A percentile compares a stretch with the other conserved stretches of the same genome.
These are phyloP conservation scores for Aspergillus coremiiformis DNA, from an alignment of 495 filamentous ascomycete species.

Conservation along the genomic window DNA sequence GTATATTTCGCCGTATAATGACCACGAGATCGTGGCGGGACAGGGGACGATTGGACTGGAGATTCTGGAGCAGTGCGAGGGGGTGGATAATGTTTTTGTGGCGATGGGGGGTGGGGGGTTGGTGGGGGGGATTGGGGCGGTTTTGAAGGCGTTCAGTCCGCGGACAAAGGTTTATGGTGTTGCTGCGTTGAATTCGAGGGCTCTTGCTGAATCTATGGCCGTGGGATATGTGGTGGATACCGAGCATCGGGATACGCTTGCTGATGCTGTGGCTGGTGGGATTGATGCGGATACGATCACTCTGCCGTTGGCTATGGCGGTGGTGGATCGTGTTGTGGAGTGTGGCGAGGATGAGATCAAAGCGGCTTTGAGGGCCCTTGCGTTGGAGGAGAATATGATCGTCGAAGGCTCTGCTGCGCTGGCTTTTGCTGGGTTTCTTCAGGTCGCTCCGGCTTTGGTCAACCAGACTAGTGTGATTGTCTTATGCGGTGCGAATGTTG, in stretches of 20 bases:
- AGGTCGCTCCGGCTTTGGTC: not conserved
- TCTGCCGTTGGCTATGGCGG: not conserved
- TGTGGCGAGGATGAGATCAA: not conserved
- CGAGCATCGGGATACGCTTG: not conserved
- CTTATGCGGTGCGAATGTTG: not conserved
- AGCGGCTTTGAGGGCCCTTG: not conserved
- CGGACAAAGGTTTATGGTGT: not conserved
- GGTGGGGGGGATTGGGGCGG: conserved; percentile 1
- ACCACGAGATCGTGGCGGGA: not conserved
- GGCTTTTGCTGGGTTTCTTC: not conserved
- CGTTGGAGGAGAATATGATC: conserved; percentile 1
- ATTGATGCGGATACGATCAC: conserved; percentile 1
- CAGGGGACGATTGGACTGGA: conserved; percentile 1
- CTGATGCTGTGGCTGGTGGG: not conserved
- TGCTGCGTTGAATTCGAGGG: not conserved
- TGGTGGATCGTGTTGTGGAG: conserved; percentile 1
- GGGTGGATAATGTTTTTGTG: conserved; percentile 4
- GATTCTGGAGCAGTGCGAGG: conserved; percentile 1
- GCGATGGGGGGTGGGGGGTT: conserved; percentile 1
- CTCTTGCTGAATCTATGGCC: not conserved
- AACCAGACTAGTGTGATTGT: not conserved
- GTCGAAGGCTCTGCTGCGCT: conserved; percentile 1
- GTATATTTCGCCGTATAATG: conserved; percentile 3
- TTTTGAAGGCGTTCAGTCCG: not conserved
- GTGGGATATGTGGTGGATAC: not conserved